Percentiles rank a stretch among this genome's conserved stretches.
These are phyloP conservation scores for Boletus smithii DNA, from an alignment of 1,284 basidiomycete species.

Conservation along the genomic window DNA sequence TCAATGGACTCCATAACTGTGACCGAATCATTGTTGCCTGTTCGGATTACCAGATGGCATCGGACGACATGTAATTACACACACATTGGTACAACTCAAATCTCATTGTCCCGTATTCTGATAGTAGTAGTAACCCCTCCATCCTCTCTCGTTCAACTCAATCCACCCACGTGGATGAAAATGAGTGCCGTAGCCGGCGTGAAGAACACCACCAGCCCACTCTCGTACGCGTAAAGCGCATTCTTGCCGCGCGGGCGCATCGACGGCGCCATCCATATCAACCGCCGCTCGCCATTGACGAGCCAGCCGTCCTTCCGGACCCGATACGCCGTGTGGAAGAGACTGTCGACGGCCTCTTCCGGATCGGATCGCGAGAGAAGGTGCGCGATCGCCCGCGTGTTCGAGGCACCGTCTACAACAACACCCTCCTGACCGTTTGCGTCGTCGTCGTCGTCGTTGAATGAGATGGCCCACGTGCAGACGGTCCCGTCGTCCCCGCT, in stretches of 20 bases:
- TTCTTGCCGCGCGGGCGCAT: slow-evolving; percentile 12
- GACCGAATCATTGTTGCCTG: neutral
- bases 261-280: slow-evolving; percentile 16
- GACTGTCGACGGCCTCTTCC: slow-evolving; percentile 7
- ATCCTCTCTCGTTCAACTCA: too few species aligned
- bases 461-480: slow-evolving; percentile 10
- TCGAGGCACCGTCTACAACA: neutral
- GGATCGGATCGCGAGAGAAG: slow-evolving; percentile 15
- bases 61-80: neutral
- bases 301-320: slow-evolving; percentile 26
- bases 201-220: slow-evolving; percentile 5
- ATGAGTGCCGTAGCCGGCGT: neutral
- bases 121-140: too few species aligned
- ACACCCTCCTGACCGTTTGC: neutral
- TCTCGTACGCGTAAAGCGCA: slow-evolving; percentile 9
- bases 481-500: slow-evolving; percentile 12
- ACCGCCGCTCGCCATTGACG: slow-evolving; percentile 14
- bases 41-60: too few species aligned
- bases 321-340: slow-evolving; percentile 12
- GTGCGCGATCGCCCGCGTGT: neutral
- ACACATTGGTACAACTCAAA: too few species aligned
- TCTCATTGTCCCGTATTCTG: too few species aligned
- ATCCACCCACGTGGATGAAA: too few species aligned
- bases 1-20: neutral
- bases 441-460: too few species aligned